A percentile compares a stretch with the other conserved stretches of the same genome.
These are phyloP conservation scores for Ampelomyces quisqualis DNA, from an alignment of 2,329 filamentous ascomycete genomes.

Conservation along the genomic window DNA sequence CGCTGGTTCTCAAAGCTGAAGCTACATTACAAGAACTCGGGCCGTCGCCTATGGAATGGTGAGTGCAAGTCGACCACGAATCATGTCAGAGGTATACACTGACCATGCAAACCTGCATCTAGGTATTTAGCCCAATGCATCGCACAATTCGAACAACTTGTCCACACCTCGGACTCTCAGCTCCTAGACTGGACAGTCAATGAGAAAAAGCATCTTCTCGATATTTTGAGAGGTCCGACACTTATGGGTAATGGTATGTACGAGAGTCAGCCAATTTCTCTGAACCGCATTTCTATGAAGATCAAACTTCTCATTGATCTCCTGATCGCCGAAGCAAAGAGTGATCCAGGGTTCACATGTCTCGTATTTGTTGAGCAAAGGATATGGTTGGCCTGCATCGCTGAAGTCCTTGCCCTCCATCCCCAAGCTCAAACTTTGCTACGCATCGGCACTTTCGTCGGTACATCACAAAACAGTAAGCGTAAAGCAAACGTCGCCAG, in stretches of 20 bases:
- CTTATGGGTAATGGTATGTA: too few species aligned
- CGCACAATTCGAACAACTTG: slow-evolving; percentile 21
- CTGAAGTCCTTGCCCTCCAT: slow-evolving; percentile 40
- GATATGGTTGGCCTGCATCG: slow-evolving; percentile 47
- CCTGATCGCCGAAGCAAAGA: slow-evolving; percentile 36
- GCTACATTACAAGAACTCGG: slow-evolving; percentile 45
- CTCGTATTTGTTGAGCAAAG: slow-evolving; percentile 52
- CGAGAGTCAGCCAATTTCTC: too few species aligned
- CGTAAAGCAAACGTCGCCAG: slow-evolving; percentile 53
- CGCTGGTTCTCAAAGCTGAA: slow-evolving; percentile 35
- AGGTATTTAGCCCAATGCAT: slow-evolving; percentile 44
- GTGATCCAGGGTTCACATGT: slow-evolving; percentile 38
- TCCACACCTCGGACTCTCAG: slow-evolving; percentile 20
- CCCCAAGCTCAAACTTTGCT: slow-evolving; percentile 38
- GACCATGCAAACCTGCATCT: too few species aligned
- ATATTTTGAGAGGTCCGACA: slow-evolving; percentile 19
- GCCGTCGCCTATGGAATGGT: slow-evolving; percentile 34
- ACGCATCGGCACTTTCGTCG: slow-evolving; percentile 55
- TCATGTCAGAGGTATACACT: not conserved
- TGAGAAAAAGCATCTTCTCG: slow-evolving; percentile 41
- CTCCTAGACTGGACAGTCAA: slow-evolving; percentile 34
- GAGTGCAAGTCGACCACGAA: not conserved
- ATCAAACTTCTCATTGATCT: slow-evolving; percentile 41
- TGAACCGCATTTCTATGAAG: slow-evolving; percentile 37
- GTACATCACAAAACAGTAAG: slow-evolving; percentile 48